Evolutionary conservation across 1,139 yeast species (phyloP), one percentile per base, ranked within the genome.

Genomic region (Taphrina deformans): DNA sequence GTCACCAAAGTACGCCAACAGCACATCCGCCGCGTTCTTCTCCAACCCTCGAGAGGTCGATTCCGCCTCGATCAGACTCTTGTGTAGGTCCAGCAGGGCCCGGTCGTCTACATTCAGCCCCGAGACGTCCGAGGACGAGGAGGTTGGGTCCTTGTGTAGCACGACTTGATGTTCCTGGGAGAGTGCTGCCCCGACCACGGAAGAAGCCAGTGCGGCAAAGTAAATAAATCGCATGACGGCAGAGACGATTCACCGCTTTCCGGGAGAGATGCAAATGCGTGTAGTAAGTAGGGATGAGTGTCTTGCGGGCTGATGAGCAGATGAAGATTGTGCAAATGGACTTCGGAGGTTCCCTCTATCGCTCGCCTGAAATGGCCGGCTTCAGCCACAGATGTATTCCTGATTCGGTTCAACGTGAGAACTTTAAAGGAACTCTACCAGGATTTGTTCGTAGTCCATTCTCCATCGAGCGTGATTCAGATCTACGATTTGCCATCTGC

Each of bases 1-100:
- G 10, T 26, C 18, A 50, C 38, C 29, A 44, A 59, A 59, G 18
- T 59, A 44, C 31, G 48, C 38, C 38, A 50, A 56, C 33, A 59
- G 50, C 23, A 59, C 48, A 18, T 59, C 38, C 14, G 56, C 56
- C n/a, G 63, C 63, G 16, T 26, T 38, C 56, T 35, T 27, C 35
- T 59, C 63, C 21, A 27, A 18, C n/a, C n/a, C 26, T 3, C 38
- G 63, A 40, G 63, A 59, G 9, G 63, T 59, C 35, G 53, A 41
- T 6, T 59, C 63, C n/a, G 63, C 63, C 35, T 59, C 56, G 6
- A 59, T 50, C 55, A 59, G 31, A 2, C 38, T 16, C 23, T 33
- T 26, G 16, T 59, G 63, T 6, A 59, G 41, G 24, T 41, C 29
- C 38, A 59, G 52, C 56, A 59, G 29, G 5, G 56, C 29, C 31